Conservation (phyloP, 352 stramenopile genomes). For the Halophytophthora polymorphica region DNA sequence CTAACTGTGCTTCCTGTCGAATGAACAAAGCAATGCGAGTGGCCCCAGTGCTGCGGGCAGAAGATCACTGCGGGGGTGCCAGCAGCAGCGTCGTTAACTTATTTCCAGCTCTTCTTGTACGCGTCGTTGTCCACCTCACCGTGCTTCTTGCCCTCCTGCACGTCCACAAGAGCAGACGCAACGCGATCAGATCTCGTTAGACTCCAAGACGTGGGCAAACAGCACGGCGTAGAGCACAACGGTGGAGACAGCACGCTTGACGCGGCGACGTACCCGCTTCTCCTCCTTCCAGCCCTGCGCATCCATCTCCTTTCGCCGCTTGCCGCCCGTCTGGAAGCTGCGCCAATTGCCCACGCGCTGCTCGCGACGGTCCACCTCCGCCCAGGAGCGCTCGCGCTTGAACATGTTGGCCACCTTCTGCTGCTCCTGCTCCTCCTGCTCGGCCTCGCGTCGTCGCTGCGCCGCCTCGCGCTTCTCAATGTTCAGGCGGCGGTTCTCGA, state of each 20-base stretch:
- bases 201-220: neutral
- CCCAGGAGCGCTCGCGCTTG: slow-evolving; percentile 76
- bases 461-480: slow-evolving; percentile 68
- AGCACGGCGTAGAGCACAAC: neutral
- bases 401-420: slow-evolving; percentile 62
- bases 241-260: neutral
- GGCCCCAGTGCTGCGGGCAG: slow-evolving; percentile 10
- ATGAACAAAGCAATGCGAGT: slow-evolving; percentile 10
- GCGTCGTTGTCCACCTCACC: slow-evolving; percentile 60
- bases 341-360: slow-evolving; percentile 79
- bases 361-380: slow-evolving; percentile 71
- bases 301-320: slow-evolving; percentile 61
- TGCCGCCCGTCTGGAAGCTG: slow-evolving; percentile 72
- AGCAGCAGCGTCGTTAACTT: slow-evolving; percentile 27
- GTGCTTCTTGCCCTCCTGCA: slow-evolving; percentile 57
- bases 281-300: slow-evolving; percentile 63
- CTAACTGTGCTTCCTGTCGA: slow-evolving; percentile 10
- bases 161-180: slow-evolving; percentile 9
- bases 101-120: slow-evolving; percentile 85
- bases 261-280: slow-evolving; percentile 32
- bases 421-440: slow-evolving; percentile 75
- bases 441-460: slow-evolving; percentile 65
- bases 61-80: neutral
- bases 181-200: slow-evolving; percentile 5
- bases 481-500: slow-evolving; percentile 74